Evolutionary conservation across 352 stramenopile species (phyloP).

Genomic region (Synura sp.): DNA sequence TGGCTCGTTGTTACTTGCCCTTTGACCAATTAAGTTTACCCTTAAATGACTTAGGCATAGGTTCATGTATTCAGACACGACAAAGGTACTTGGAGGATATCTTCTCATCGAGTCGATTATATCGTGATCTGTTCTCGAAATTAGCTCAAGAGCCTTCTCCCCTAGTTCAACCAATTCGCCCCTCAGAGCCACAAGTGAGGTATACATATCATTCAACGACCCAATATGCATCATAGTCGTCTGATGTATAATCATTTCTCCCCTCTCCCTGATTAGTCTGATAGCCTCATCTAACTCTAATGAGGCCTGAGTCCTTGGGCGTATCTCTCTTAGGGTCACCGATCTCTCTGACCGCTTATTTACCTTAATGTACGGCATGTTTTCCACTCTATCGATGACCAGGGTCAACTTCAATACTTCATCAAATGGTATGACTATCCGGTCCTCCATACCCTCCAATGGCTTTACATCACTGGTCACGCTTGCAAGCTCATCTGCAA

Average conservation of each 20-base stretch:
- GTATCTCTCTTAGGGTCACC: constrained; percentile 7
- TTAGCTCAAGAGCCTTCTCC: too few species aligned
- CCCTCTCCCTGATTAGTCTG: constrained; percentile 21
- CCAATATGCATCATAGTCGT: constrained; percentile 10
- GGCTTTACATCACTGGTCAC: not conserved
- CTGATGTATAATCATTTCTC: constrained; percentile 29
- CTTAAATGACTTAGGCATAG: not conserved
- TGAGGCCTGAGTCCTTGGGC: constrained; percentile 11
- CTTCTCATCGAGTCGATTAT: too few species aligned
- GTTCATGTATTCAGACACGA: not conserved
- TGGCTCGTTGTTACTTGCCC: constrained; percentile 14
- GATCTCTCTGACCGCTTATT: constrained; percentile 19
- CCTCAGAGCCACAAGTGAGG: not conserved
- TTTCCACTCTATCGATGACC: not conserved
- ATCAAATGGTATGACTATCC: too few species aligned
- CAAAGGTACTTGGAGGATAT: not conserved
- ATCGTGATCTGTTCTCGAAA: too few species aligned
- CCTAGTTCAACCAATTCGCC: too few species aligned
- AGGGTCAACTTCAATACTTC: not conserved
- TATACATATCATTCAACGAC: not conserved
- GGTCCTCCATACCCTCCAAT: constrained; percentile 10
- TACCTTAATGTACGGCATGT: not conserved
- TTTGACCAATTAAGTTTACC: constrained; percentile 25
- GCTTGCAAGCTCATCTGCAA: too few species aligned
- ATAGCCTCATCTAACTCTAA: constrained; percentile 2